These are phyloP conservation scores for Brassica balearica DNA, from an alignment of 441 rosid genomes.

Conservation along the genomic window DNA sequence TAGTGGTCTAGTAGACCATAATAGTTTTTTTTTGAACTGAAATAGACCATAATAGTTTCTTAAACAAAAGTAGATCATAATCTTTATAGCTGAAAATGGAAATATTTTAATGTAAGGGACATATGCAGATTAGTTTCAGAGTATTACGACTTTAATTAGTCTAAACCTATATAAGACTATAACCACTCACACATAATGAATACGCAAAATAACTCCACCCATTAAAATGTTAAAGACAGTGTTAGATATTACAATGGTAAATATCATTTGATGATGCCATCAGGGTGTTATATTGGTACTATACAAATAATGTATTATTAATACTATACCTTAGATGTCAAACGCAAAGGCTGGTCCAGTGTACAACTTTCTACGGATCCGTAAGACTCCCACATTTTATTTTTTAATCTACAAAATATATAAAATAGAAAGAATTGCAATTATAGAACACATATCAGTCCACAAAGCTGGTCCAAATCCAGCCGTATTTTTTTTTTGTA, in stretches of 20 bases:
- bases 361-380: not conserved
- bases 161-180: not conserved
- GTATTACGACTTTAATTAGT: not conserved
- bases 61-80: not conserved
- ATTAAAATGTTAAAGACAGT: not conserved
- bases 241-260: not conserved
- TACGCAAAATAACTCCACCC: not conserved
- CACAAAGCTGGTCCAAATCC: constrained; percentile 26
- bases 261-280: not conserved
- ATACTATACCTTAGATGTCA: constrained; percentile 11
- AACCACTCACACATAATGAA: not conserved
- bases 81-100: not conserved
- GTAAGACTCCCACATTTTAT: constrained; percentile 1
- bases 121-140: not conserved
- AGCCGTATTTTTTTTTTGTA: constrained; percentile 39
- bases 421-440: constrained; percentile 1
- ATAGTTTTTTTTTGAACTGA: not conserved
- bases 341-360: constrained; percentile 11
- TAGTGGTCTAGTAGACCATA: not conserved
- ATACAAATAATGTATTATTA: not conserved
- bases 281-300: not conserved
- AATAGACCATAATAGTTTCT: not conserved
- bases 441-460: constrained; percentile 16
- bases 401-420: not conserved
- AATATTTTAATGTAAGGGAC: not conserved